Evolutionary conservation across 2,329 filamentous ascomycete genomes (phyloP).

Genomic region (Botrytis medusae): DNA sequence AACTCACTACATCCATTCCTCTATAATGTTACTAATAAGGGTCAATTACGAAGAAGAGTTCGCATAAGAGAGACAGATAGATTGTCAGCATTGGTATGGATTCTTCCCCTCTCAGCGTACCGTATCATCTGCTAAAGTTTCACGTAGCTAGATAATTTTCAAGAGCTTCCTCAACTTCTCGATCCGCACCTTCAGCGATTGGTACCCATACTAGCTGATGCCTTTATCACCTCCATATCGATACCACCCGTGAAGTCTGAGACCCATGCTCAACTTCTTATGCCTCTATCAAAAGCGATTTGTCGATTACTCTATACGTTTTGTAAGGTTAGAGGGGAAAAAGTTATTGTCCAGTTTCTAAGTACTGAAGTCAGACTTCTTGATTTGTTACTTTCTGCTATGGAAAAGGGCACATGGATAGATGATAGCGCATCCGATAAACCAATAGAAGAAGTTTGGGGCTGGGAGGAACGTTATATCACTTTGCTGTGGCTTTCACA

Average conservation of each 20-base stretch:
- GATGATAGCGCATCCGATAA: slow-evolving; percentile 18
- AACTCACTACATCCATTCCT: slow-evolving; percentile 53
- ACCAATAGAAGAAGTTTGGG: slow-evolving; percentile 45
- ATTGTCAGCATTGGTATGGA: slow-evolving; percentile 48
- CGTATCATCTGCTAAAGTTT: slow-evolving; percentile 19
- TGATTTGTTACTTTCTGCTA: slow-evolving; percentile 72
- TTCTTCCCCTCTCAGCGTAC: background rate
- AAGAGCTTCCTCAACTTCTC: slow-evolving; percentile 91
- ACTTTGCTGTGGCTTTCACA: slow-evolving; percentile 86
- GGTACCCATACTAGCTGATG: slow-evolving; percentile 71
- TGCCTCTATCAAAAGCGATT: slow-evolving; percentile 56
- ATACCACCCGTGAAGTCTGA: slow-evolving; percentile 43
- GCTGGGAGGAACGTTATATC: slow-evolving; percentile 88
- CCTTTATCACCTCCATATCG: slow-evolving; percentile 69
- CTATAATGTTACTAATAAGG: slow-evolving; percentile 51
- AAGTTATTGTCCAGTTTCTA: slow-evolving; percentile 86
- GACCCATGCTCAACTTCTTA: slow-evolving; percentile 36
- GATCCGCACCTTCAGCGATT: slow-evolving; percentile 78
- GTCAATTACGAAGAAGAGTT: slow-evolving; percentile 50
- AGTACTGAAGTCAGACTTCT: slow-evolving; percentile 86
- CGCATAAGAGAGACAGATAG: slow-evolving; percentile 51
- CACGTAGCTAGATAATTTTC: slow-evolving; percentile 73
- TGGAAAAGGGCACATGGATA: slow-evolving; percentile 54
- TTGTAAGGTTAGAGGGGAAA: slow-evolving; percentile 91
- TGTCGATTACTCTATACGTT: slow-evolving; percentile 82